Percentiles rank a stretch among this genome's conserved stretches.
Conservation (phyloP, 306 rosid genomes). For the Lathyrus tuberosus region DNA sequence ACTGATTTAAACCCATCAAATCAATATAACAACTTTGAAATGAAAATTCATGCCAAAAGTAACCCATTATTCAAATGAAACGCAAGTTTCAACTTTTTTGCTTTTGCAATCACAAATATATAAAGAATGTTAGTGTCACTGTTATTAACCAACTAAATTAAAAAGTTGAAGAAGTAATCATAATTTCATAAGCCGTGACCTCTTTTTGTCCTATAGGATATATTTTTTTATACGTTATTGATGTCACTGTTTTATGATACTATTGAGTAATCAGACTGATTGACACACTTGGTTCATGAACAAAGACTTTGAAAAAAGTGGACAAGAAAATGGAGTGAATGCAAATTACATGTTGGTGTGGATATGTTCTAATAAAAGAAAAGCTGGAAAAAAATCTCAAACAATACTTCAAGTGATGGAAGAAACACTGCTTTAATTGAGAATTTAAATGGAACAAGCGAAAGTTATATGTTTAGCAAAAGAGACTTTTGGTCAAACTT, state of each 20-base stretch:
- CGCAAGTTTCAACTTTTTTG: not conserved
- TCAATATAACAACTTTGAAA: not conserved
- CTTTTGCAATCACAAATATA: not conserved
- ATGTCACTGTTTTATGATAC: not conserved
- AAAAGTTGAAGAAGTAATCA: constrained; percentile 11
- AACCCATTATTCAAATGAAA: not conserved
- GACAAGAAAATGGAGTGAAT: not conserved
- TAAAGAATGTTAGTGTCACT: not conserved
- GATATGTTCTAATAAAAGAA: constrained; percentile 8
- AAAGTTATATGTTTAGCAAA: not conserved
- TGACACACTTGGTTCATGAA: constrained; percentile 2
- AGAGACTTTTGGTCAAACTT: not conserved
- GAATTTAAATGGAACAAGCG: not conserved
- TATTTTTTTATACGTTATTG: not conserved
- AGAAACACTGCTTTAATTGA: not conserved
- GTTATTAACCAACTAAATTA: not conserved
- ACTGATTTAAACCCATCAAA: not conserved
- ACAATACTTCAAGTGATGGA: not conserved
- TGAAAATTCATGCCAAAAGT: not conserved
- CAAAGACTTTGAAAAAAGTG: not conserved
- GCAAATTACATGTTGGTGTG: not conserved
- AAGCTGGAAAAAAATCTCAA: not conserved
- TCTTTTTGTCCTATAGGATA: not conserved
- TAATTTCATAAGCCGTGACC: constrained; percentile 12
- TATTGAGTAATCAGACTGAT: not conserved